Evolutionary conservation across 345 rosid species (phyloP), one percentile per base, ranked within the genome.

Genomic region (Arabidopsis arenosa): DNA sequence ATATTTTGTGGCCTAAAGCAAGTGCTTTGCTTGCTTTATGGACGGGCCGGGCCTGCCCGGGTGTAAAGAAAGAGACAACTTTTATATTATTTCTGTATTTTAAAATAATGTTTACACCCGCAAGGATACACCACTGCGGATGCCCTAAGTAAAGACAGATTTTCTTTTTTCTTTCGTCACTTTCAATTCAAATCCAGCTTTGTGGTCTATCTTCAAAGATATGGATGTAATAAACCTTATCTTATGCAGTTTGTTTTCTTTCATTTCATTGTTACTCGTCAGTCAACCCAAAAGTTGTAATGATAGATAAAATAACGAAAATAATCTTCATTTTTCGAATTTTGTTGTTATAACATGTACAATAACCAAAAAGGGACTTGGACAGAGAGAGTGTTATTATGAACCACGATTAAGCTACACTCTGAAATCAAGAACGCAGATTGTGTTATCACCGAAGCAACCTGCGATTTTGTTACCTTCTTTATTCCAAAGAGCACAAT

Each of bases 391-490:
- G 26, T 66, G 66, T 75, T 61, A 32, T 40, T 61, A 58, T 23
- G 10, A 41, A 64, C 35, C 63, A 70, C 47, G 64, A 39, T 45
- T 57, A 54, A 14, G 2, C 75, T 79, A 93, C 96, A 96, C 87
- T 84, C 93, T 90, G 72, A 93, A 96, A 76, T 96, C 98, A 61
- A 96, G 72, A 72, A 93, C 93, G 60, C 97, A 91, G 1, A 91
- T 96, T 0, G 94, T 82, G 65, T 89, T 88, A 86, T 87, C 89
- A 21, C 97, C 96, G 64, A 85, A 96, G 66, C 99, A 96, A 6
- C 92, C 98, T 52, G 99, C 99, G 47, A 96, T 90, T 82, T 87
- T 93, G 85, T 86, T 90, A 33, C 99, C 99, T 78, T 96, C 98
- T 79, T 89, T 96, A 39, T 89, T 96, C 98, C 99, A 96, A 78